These are phyloP conservation scores for Zanthoxylum bungeanum DNA, from an alignment of 345 rosid genomes.

Conservation along the genomic window DNA sequence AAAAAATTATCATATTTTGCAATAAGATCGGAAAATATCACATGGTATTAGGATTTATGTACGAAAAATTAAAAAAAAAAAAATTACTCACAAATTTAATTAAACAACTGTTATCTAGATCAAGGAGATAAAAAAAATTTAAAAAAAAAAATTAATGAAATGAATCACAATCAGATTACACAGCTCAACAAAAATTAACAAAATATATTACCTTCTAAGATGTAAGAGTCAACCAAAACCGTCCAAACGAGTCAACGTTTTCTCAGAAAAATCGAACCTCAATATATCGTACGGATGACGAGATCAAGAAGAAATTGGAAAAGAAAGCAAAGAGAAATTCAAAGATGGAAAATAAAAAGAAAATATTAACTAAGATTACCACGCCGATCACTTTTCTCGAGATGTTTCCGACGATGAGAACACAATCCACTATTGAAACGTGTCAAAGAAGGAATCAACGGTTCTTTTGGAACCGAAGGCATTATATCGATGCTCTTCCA, in stretches of 20 bases:
- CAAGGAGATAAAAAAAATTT: background rate
- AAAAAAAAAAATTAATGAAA: background rate
- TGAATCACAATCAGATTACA: background rate
- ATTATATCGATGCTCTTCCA: slow-evolving; percentile 73
- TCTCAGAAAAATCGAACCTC: background rate
- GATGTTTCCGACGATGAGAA: slow-evolving; percentile 81
- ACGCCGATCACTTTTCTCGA: slow-evolving; percentile 91
- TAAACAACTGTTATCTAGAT: background rate
- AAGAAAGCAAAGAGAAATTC: slow-evolving; percentile 5
- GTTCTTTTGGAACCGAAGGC: slow-evolving; percentile 73
- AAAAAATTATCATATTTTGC: too few species aligned
- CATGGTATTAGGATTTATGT: too few species aligned
- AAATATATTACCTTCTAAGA: slow-evolving; percentile 1
- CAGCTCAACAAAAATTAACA: background rate
- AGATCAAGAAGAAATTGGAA: slow-evolving; percentile 1
- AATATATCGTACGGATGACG: background rate
- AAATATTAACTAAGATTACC: slow-evolving; percentile 89
- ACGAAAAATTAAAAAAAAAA: too few species aligned
- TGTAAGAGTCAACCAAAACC: background rate
- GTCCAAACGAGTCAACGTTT: background rate
- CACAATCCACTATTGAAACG: slow-evolving; percentile 55
- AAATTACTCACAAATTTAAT: background rate
- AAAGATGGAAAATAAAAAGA: too few species aligned
- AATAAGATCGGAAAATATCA: too few species aligned
- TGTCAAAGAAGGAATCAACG: slow-evolving; percentile 51